These are phyloP conservation scores for Vitis hybrid DNA, from an alignment of 177 flowering plant genomes.

Conservation along the genomic window DNA sequence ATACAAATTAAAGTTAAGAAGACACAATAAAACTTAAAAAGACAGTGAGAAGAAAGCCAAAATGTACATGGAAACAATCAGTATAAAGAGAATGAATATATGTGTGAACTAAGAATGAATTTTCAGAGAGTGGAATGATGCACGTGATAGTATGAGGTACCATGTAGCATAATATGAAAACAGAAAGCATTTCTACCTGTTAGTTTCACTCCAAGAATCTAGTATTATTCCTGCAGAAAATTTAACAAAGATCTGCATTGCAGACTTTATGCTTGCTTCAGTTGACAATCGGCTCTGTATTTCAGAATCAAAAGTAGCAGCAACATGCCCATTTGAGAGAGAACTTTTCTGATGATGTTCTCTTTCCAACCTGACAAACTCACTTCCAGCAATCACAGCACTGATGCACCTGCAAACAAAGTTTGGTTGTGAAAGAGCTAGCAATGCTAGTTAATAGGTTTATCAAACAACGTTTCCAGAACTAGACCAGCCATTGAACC, in stretches of 20 bases:
- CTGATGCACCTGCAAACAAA: slow-evolving; percentile 71
- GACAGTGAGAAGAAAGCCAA: not conserved
- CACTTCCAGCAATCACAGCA: slow-evolving; percentile 92
- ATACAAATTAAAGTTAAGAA: no score
- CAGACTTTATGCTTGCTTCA: slow-evolving; percentile 74
- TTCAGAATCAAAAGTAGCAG: slow-evolving; percentile 54
- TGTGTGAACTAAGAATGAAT: no score
- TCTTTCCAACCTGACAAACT: slow-evolving; percentile 77
- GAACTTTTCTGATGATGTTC: slow-evolving; percentile 59
- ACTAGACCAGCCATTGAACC: not conserved
- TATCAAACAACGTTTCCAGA: no score
- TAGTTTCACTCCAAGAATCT: slow-evolving; percentile 77
- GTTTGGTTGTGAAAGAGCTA: not conserved
- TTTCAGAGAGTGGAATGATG: no score
- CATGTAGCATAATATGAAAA: not conserved
- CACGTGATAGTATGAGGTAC: not conserved
- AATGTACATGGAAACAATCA: not conserved
- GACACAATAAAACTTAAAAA: no score
- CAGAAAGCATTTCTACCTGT: slow-evolving; percentile 47
- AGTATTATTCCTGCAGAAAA: slow-evolving; percentile 69
- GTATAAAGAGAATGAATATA: no score
- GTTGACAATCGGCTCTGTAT: slow-evolving; percentile 43
- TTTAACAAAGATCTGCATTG: slow-evolving; percentile 77
- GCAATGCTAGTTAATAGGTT: no score
- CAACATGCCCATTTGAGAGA: slow-evolving; percentile 55